phyloP scores from a whole-genome alignment of 257 asterid species.

The Solanum dulcamara region DNA sequence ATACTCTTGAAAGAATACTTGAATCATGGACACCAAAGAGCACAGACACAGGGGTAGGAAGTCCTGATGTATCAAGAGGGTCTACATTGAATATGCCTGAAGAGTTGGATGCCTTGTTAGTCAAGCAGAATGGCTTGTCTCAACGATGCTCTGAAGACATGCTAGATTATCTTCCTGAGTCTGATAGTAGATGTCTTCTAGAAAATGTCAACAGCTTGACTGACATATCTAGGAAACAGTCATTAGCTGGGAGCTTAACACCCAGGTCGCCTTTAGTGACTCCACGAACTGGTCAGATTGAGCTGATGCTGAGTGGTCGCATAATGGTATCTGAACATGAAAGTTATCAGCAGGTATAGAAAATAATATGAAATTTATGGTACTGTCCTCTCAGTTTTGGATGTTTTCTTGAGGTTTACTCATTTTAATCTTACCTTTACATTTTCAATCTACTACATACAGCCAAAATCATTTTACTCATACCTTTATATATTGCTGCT shows the following conservation, averaged over 20 bases:
- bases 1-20: conserved; percentile 75
- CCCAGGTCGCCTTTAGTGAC: conserved; percentile 88
- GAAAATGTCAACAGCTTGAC: conserved; percentile 31
- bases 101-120: conserved; percentile 40
- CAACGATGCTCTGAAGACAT: conserved; percentile 37
- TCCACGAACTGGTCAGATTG: conserved; percentile 75
- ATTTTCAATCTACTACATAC: not conserved
- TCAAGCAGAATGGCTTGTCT: conserved; percentile 32
- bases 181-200: conserved; percentile 26
- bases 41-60: conserved; percentile 32
- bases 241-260: conserved; percentile 70
- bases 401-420: not conserved
- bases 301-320: conserved; percentile 56
- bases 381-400: not conserved
- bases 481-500: not conserved
- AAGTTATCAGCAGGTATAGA: conserved; percentile 75
- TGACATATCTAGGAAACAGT: conserved; percentile 38
- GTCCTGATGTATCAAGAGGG: conserved; percentile 45
- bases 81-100: conserved; percentile 27
- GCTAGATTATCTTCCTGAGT: conserved; percentile 36
- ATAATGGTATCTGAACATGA: conserved; percentile 66
- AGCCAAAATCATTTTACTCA: not conserved
- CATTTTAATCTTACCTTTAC: not conserved
- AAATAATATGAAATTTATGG: not conserved
- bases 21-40: conserved; percentile 69